Base-by-base conservation (phyloP, 768 basidiomycete species). In the Phylloporus sp. region DNA sequence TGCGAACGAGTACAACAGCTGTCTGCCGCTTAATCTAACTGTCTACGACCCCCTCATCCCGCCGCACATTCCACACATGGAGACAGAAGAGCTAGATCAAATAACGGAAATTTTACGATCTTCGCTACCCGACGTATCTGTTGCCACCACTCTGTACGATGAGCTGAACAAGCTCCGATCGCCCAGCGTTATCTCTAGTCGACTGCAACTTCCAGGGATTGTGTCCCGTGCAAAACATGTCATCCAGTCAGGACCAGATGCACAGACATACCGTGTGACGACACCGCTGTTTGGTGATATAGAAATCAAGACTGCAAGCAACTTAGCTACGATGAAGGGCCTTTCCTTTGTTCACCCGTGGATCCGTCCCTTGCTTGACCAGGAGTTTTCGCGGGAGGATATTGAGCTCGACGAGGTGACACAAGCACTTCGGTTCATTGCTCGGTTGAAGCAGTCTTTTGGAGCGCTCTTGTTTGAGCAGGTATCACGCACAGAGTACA, bases 1-100 rank as follows among this genome's bases (percentile, higher is more conserved):
- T 0, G 11, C 53, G 5, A 39, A 51, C 4, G 23, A 3, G 1
- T 35, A 58, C n/a, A 46, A 58, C 13, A 58, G 47, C 23, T 56
- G 44, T 18, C 43, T 56, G 0, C 55, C 53, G 0, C 2, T 5
- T 2, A 31, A 50, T 13, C 48, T 56, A 16, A 28, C 40, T 3
- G 49, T 57, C n/a, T 57, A 50, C 31, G 22, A 47, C 15, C 9
- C 16, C 32, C 23, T 56, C 6, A 12, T 26, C 0, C 47, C 52
- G 9, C 52, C 44, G 6, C 55, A 53, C 18, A 16, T 56, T 6
- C 55, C n/a, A 29, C 35, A 7, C 1, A 29, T 50, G 9, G 45
- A 45, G 18, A 34, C 13, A 5, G 38, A 23, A 0, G 26, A 50
- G 22, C 18, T 54, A 29, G 31, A 47, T 16, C 5, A 7, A 5